These are phyloP conservation scores for Globisporangium abappressorium DNA, from an alignment of 352 stramenopile genomes.

Conservation along the genomic window DNA sequence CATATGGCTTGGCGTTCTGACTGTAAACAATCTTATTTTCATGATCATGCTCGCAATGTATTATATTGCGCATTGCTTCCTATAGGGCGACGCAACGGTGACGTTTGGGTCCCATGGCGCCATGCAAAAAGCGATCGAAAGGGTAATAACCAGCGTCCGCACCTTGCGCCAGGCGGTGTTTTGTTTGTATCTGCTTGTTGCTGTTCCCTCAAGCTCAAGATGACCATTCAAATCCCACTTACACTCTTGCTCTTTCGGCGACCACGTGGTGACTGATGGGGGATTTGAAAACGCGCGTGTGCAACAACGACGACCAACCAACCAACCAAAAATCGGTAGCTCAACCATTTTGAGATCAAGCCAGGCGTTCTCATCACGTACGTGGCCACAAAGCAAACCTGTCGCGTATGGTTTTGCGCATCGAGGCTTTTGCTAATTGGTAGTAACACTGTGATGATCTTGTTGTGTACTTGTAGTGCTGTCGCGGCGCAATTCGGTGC, in stretches of 20 bases:
- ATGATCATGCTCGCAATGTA: too few relatives aligned
- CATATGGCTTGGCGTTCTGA: not conserved
- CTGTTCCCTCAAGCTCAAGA: not conserved
- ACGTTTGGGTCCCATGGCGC: slow-evolving; percentile 71
- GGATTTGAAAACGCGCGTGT: not conserved
- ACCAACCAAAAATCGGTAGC: slow-evolving; percentile 22
- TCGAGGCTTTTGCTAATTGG: not conserved
- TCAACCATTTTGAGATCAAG: slow-evolving; percentile 84
- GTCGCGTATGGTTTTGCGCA: not conserved
- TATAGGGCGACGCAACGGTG: slow-evolving; percentile 72
- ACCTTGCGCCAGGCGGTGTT: not conserved
- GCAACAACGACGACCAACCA: not conserved
- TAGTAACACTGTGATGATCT: not conserved
- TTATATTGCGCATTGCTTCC: not conserved
- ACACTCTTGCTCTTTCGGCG: slow-evolving; percentile 25
- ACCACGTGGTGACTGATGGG: slow-evolving; percentile 1
- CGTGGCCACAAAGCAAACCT: not conserved
- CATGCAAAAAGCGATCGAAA: slow-evolving; percentile 67
- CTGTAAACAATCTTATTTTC: not conserved
- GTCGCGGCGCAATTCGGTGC: slow-evolving; percentile 42
- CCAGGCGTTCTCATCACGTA: slow-evolving; percentile 83
- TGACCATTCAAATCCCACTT: slow-evolving; percentile 15
- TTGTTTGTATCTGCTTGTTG: not conserved
- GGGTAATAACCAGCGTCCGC: slow-evolving; percentile 30
- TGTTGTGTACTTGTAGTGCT: slow-evolving; percentile 28